Conservation (phyloP, 495 filamentous ascomycete species). For the Aspergillus steynii region DNA sequence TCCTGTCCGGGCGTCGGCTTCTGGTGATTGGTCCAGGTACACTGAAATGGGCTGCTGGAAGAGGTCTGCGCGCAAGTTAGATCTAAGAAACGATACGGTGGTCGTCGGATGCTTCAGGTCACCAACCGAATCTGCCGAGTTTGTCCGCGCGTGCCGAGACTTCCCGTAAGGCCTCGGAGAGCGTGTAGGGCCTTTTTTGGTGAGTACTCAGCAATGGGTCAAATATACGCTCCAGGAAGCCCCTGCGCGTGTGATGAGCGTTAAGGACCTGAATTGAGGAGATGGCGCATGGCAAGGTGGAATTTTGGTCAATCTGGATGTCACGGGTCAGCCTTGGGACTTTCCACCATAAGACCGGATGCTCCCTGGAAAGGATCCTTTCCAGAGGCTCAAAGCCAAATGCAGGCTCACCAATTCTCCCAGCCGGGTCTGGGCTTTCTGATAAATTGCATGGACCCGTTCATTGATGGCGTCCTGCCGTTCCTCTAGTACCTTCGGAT, state of each 20-base stretch:
- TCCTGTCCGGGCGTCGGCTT: slow-evolving; percentile 54
- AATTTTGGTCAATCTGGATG: slow-evolving; percentile 72
- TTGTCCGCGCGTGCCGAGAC: slow-evolving; percentile 67
- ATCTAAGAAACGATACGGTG: not conserved
- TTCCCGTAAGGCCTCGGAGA: slow-evolving; percentile 72
- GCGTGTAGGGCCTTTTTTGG: slow-evolving; percentile 65
- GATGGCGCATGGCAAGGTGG: slow-evolving; percentile 76
- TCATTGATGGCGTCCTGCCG: slow-evolving; percentile 63
- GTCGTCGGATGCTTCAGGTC: not conserved
- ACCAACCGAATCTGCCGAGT: slow-evolving; percentile 76
- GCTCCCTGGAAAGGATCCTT: not conserved
- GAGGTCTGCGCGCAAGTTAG: slow-evolving; percentile 57
- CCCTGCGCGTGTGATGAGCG: slow-evolving; percentile 71
- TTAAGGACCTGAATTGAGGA: slow-evolving; percentile 78
- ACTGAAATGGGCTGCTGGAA: slow-evolving; percentile 81
- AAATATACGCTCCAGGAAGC: slow-evolving; percentile 79
- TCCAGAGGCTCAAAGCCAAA: not conserved
- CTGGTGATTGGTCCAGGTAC: slow-evolving; percentile 71
- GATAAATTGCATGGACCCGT: slow-evolving; percentile 61
- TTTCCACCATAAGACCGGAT: not conserved
- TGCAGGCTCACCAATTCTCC: slow-evolving; percentile 47
- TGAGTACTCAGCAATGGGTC: slow-evolving; percentile 71
- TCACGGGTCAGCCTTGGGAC: slow-evolving; percentile 15
- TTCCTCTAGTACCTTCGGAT: slow-evolving; percentile 61
- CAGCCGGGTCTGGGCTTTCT: slow-evolving; percentile 64